A percentile compares a stretch with the other conserved stretches of the same genome.
These are phyloP conservation scores for Nannizzia gypsea DNA, from an alignment of 2,329 filamentous ascomycete genomes.

Conservation along the genomic window DNA sequence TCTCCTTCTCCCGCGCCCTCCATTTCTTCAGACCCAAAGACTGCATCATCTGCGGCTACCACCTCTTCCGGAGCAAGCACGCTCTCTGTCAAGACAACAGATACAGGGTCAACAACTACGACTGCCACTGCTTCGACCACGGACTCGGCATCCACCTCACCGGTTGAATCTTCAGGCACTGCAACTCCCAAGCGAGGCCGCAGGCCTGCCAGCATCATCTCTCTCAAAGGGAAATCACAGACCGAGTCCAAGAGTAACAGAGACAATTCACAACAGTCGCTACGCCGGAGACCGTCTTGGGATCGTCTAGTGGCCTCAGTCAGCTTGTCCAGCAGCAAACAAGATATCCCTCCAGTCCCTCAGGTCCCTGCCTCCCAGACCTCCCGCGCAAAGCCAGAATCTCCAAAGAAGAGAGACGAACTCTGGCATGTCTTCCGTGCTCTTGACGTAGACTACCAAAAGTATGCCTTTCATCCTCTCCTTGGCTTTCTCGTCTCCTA, in stretches of 20 bases:
- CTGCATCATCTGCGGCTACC: neutral
- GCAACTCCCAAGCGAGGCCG: conserved; percentile 26
- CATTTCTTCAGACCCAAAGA: conserved; percentile 17
- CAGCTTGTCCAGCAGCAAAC: conserved; percentile 27
- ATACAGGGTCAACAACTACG: neutral
- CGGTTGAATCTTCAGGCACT: neutral
- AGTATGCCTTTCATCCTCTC: conserved; percentile 33
- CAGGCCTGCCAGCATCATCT: conserved; percentile 31
- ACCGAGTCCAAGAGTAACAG: conserved; percentile 24
- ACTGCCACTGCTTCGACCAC: neutral
- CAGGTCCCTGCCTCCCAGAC: conserved; percentile 28
- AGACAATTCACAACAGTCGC: conserved; percentile 30
- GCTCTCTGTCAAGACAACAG: neutral
- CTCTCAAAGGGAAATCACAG: conserved; percentile 27
- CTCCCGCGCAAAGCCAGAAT: conserved; percentile 19
- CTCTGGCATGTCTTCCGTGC: conserved; percentile 56
- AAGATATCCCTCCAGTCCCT: conserved; percentile 38
- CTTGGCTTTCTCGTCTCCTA: conserved; percentile 7
- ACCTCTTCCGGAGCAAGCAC: neutral
- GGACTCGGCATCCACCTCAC: neutral
- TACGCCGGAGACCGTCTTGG: conserved; percentile 33
- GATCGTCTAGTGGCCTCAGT: conserved; percentile 35
- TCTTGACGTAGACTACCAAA: conserved; percentile 58
- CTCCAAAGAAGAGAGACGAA: conserved; percentile 53
- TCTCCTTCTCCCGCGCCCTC: conserved; percentile 17